A percentile compares a stretch with the other conserved stretches of the same genome.
These are phyloP conservation scores for Megacollybia marginata DNA, from an alignment of 768 basidiomycete species.

Conservation along the genomic window DNA sequence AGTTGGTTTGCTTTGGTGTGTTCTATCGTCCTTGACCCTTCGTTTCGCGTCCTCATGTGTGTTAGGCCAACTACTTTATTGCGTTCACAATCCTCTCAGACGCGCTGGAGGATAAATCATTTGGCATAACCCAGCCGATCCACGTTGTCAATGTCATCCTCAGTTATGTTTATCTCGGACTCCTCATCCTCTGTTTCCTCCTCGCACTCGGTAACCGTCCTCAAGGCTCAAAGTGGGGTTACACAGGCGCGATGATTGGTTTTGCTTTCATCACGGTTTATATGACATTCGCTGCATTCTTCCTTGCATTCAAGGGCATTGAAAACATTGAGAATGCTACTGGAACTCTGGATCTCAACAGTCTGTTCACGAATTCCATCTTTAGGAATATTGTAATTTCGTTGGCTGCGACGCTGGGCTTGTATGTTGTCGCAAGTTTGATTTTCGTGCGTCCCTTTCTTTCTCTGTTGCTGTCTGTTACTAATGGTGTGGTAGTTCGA, in stretches of 20 bases:
- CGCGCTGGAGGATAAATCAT: conserved; percentile 62
- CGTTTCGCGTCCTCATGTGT: neutral
- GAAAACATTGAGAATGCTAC: conserved; percentile 43
- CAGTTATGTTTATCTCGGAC: conserved; percentile 81
- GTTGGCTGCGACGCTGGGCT: conserved; percentile 77
- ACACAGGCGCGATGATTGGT: conserved; percentile 78
- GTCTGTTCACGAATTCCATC: conserved; percentile 70
- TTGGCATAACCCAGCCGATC: conserved; percentile 51
- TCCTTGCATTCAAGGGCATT: conserved; percentile 79
- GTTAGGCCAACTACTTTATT: conserved; percentile 84
- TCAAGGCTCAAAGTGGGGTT: conserved; percentile 83
- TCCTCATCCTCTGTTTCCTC: conserved; percentile 83
- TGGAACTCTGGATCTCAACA: conserved; percentile 40
- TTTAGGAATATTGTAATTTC: conserved; percentile 61
- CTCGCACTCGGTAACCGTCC: conserved; percentile 87
- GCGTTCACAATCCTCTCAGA: conserved; percentile 73
- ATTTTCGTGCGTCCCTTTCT: conserved; percentile 54
- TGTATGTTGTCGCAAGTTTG: conserved; percentile 79
- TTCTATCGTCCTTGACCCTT: conserved; percentile 3
- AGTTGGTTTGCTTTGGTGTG: conserved; percentile 83
- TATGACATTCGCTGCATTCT: conserved; percentile 83
- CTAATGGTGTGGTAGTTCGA: conserved; percentile 55
- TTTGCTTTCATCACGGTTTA: conserved; percentile 92
- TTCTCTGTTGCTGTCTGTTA: neutral
- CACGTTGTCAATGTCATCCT: conserved; percentile 70